Evolutionary conservation across 805 yeast species (phyloP), one percentile per base, ranked within the genome.

Genomic region (Torulaspora franciscae): DNA sequence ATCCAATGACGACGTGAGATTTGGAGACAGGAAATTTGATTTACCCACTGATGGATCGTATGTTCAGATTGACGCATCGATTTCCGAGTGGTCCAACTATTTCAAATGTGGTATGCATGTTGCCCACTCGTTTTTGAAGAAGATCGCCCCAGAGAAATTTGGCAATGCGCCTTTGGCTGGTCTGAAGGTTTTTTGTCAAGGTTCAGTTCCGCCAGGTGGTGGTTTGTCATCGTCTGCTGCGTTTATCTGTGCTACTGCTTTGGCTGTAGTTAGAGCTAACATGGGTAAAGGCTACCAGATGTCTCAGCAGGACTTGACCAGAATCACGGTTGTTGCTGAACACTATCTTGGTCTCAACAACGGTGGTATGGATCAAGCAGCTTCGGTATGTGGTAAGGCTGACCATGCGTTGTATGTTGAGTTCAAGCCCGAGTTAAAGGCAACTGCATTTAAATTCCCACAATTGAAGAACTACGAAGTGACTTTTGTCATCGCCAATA

Each of bases 281-380:
- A 76, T 76, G n/a, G 62, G 72, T 19, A 45, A 54, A 2, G 45
- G 46, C 32, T 59, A 51, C 40, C 47, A 55, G 7, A 63, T 81
- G 30, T 50, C 76, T 43, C 79, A 80, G 56, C 59, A 71, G 11
- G 80, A 73, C 46, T 68, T 83, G 47, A 79, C 83, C 14, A 63
- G 67, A 43, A 77, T 82, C 41, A 80, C 88, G 5, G 80, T 79
- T 33, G 77, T 75, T 4, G 77, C 81, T 32, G 89, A 83, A 58
- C 85, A 81, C 63, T 77, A 77, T 43, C 79, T 83, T 29, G 89
- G 89, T 28, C 84, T 83, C 42, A 82, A 80, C 59, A 79, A 82
- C 28, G 90, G 89, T n/a, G 88, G 89, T 32, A 77, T 83, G 84
- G 89, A 83, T 59, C 89, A 83, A 64, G 74, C 83, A 39, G 89